phyloP scores from a whole-genome alignment of 306 rosid species.

The Sicyos edulis region DNA sequence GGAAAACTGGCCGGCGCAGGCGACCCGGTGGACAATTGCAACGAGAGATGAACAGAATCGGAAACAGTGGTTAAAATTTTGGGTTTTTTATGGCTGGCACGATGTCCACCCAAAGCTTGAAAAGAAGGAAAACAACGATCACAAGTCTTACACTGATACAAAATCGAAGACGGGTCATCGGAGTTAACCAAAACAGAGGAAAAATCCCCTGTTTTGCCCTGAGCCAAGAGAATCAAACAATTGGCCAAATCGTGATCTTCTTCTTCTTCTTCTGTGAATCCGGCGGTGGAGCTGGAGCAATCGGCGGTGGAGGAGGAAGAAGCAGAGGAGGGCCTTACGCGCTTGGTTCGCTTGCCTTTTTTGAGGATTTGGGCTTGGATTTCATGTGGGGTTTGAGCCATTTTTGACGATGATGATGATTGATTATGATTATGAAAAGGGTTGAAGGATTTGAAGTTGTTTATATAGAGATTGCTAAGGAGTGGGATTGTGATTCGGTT shows the following conservation, averaged over 20 bases:
- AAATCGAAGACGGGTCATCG: not conserved
- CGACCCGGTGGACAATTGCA: conserved; percentile 34
- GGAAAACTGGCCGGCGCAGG: not conserved
- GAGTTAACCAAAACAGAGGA: not conserved
- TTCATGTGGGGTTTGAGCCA: conserved; percentile 35
- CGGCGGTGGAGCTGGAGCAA: conserved; percentile 21
- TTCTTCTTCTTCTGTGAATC: conserved; percentile 24
- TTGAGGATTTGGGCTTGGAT: conserved; percentile 39
- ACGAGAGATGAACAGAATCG: conserved; percentile 33
- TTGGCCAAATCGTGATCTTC: conserved; percentile 73
- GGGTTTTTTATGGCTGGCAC: conserved; percentile 77
- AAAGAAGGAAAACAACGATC: conserved; percentile 64
- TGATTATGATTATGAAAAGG: conserved; percentile 28
- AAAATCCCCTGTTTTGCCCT: conserved; percentile 24
- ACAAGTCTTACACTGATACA: conserved; percentile 79
- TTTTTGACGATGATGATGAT: not conserved
- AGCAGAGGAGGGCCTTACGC: conserved; percentile 40
- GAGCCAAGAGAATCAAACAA: conserved; percentile 75
- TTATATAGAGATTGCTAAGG: conserved; percentile 38
- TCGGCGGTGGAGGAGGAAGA: conserved; percentile 25
- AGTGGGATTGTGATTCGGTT: conserved; percentile 88
- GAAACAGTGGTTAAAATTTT: conserved; percentile 21
- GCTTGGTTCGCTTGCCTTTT: conserved; percentile 63
- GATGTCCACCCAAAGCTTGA: conserved; percentile 91
- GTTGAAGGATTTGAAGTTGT: conserved; percentile 40